These are phyloP conservation scores for Hanseniaspora uvarum DNA, from an alignment of 1,139 yeast genomes.

Conservation along the genomic window DNA sequence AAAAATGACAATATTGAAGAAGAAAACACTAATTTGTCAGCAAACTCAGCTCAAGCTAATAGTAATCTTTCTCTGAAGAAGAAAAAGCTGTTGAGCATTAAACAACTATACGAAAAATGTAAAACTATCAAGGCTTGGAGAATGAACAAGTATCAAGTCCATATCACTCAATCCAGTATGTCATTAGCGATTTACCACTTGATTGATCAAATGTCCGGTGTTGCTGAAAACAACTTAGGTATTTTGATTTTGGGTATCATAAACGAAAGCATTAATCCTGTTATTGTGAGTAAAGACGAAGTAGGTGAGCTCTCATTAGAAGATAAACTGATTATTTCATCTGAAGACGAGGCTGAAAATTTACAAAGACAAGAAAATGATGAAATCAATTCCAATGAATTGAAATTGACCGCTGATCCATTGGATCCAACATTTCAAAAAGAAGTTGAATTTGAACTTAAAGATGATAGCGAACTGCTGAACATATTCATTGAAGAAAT, in stretches of 20 bases:
- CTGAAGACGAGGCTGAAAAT: slow-evolving; percentile 44
- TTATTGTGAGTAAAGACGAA: slow-evolving; percentile 23
- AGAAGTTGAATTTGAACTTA: slow-evolving; percentile 76
- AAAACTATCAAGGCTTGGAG: slow-evolving; percentile 9
- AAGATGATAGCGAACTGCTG: slow-evolving; percentile 56
- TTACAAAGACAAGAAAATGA: slow-evolving; percentile 35
- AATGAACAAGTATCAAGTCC: slow-evolving; percentile 56
- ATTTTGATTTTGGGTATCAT: slow-evolving; percentile 73
- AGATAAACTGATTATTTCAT: slow-evolving; percentile 38
- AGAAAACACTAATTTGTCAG: neutral
- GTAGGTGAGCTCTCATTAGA: slow-evolving; percentile 33
- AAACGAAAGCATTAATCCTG: slow-evolving; percentile 74
- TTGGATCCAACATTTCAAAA: slow-evolving; percentile 73
- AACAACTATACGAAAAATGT: slow-evolving; percentile 11
- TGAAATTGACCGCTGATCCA: slow-evolving; percentile 74
- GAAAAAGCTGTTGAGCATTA: neutral
- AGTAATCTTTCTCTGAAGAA: neutral
- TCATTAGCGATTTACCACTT: slow-evolving; percentile 74
- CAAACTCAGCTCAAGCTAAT: neutral
- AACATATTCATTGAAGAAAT: slow-evolving; percentile 41
- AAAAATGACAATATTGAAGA: neutral
- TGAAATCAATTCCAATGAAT: slow-evolving; percentile 58
- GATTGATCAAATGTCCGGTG: slow-evolving; percentile 85
- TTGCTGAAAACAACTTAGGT: slow-evolving; percentile 41
- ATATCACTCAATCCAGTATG: slow-evolving; percentile 74